Conservation (phyloP, 1,139 yeast genomes). For the Candida anutae region DNA sequence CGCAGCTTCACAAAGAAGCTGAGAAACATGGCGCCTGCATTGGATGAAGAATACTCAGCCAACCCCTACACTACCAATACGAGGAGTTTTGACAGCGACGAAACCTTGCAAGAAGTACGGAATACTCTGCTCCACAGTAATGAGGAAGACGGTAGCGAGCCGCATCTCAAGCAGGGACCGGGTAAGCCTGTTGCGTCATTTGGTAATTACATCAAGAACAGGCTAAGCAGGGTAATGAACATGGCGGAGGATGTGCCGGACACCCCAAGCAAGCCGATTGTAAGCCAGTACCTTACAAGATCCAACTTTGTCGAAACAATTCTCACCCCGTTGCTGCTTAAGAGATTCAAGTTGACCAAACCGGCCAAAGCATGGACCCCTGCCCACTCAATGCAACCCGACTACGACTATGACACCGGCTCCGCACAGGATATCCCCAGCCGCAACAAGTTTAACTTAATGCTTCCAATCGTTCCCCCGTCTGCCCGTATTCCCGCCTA, state of each 20-base stretch:
- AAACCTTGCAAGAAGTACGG: neutral
- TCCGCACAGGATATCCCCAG: neutral
- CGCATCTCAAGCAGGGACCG: too few relatives aligned
- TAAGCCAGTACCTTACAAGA: conserved; percentile 1
- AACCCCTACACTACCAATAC: neutral
- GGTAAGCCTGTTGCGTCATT: neutral
- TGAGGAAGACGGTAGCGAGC: too few relatives aligned
- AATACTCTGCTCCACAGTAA: neutral
- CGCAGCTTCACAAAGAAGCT: conserved; percentile 6
- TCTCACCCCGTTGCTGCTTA: conserved; percentile 28
- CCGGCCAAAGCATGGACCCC: conserved; percentile 1
- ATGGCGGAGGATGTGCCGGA: conserved; percentile 9
- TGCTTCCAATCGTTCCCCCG: neutral
- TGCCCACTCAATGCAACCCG: neutral
- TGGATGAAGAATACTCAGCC: neutral
- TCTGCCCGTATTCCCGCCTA: neutral
- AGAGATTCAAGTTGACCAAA: conserved; percentile 20
- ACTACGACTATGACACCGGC: neutral
- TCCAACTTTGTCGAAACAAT: conserved; percentile 1
- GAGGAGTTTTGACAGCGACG: neutral
- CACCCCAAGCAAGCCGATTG: conserved; percentile 3
- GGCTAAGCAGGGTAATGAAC: too few relatives aligned
- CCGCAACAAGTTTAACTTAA: neutral
- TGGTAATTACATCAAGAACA: conserved; percentile 6
- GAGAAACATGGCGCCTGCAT: neutral